phyloP scores from a whole-genome alignment of 768 basidiomycete genomes.

The Lactarius hengduanensis region DNA sequence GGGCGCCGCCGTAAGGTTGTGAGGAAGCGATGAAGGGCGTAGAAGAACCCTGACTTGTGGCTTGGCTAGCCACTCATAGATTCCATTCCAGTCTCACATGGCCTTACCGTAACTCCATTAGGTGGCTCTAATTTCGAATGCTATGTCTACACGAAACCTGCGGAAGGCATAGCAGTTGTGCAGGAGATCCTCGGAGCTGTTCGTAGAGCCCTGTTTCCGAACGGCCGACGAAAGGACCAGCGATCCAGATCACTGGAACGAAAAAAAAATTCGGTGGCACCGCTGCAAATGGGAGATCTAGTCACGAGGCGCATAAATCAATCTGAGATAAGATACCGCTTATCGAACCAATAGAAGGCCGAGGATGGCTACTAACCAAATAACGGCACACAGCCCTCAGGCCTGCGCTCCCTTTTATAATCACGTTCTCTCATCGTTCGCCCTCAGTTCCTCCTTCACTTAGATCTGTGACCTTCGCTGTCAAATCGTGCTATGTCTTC shows the following conservation, averaged over 20 bases:
- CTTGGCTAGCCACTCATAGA: neutral
- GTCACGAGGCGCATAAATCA: neutral
- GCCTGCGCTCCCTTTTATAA: neutral
- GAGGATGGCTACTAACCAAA: neutral
- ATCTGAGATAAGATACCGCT: neutral
- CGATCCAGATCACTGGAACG: neutral
- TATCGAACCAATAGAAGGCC: slow-evolving; percentile 21
- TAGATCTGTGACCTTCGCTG: slow-evolving; percentile 21
- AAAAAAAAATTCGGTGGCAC: neutral
- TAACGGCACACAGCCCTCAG: neutral
- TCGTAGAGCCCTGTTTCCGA: neutral
- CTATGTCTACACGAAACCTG: neutral
- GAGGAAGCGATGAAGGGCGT: slow-evolving; percentile 44
- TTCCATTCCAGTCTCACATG: slow-evolving; percentile 1
- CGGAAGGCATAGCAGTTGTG: neutral
- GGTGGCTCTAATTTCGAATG: neutral
- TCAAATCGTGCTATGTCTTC: slow-evolving; percentile 29
- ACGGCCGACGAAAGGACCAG: neutral
- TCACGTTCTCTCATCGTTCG: slow-evolving; percentile 19
- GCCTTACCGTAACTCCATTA: neutral
- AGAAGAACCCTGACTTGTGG: neutral
- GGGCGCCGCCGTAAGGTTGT: slow-evolving; percentile 63
- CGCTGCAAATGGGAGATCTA: neutral
- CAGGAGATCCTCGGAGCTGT: neutral
- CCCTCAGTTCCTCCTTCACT: slow-evolving; percentile 11